Percentiles rank a stretch among this genome's conserved stretches.
Conservation (phyloP, 345 rosid species). For the Populus pruinosa region DNA sequence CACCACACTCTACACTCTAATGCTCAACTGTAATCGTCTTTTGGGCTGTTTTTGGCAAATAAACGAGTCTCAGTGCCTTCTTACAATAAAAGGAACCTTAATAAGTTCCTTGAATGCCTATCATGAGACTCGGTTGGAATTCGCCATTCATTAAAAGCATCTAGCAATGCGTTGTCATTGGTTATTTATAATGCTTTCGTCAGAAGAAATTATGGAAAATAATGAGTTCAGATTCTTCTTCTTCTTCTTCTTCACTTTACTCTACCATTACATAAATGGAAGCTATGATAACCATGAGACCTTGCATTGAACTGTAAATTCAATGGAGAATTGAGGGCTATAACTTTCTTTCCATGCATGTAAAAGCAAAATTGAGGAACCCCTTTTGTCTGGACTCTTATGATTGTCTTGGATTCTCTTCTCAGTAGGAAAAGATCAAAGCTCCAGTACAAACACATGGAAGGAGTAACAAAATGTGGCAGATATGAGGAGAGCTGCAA, state of each 20-base stretch:
- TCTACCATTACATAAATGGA: background rate
- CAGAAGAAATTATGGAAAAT: slow-evolving; percentile 32
- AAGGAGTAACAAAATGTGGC: slow-evolving; percentile 23
- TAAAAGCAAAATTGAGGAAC: slow-evolving; percentile 20
- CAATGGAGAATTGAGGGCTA: background rate
- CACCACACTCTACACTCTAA: no score
- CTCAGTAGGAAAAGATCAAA: slow-evolving; percentile 6
- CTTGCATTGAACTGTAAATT: background rate
- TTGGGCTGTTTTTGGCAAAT: background rate
- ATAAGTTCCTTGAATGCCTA: background rate
- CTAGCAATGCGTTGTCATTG: slow-evolving; percentile 23
- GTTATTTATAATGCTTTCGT: slow-evolving; percentile 21
- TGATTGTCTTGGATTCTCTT: slow-evolving; percentile 42
- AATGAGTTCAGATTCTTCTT: slow-evolving; percentile 11
- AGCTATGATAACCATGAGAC: background rate
- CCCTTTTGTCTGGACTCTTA: slow-evolving; percentile 38
- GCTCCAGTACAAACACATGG: slow-evolving; percentile 13
- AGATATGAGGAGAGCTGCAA: slow-evolving; percentile 14
- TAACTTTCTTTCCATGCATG: slow-evolving; percentile 1
- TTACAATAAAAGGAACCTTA: background rate
- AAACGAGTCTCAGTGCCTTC: background rate
- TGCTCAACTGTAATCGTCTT: no score
- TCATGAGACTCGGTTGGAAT: slow-evolving; percentile 5
- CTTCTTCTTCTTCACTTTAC: background rate
- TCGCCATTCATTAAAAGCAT: slow-evolving; percentile 38